phyloP scores from a whole-genome alignment of 192 early-diverging fungal genomes.

The Radiomyces spectabilis region DNA sequence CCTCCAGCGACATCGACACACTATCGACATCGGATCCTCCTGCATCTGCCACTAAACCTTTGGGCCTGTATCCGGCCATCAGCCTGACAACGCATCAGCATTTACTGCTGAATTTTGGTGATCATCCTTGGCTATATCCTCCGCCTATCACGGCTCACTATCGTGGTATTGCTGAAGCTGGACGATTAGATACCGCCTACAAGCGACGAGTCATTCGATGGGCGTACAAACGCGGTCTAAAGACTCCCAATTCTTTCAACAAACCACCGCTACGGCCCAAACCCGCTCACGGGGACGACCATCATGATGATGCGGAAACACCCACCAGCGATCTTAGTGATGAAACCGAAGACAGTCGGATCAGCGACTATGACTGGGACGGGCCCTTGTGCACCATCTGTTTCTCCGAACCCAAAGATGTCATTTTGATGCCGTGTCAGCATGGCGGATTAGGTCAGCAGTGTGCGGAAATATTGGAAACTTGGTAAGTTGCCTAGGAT shows the following conservation, averaged over 20 bases:
- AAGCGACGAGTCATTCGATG: constrained; percentile 10
- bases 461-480: constrained; percentile 13
- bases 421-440: constrained; percentile 16
- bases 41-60: neutral
- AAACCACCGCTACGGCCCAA: constrained; percentile 1
- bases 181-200: neutral
- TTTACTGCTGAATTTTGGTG: constrained; percentile 64
- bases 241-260: neutral
- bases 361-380: constrained; percentile 12
- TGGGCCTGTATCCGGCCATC: constrained; percentile 59
- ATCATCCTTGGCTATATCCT: constrained; percentile 29
- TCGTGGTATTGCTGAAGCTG: constrained; percentile 8
- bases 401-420: constrained; percentile 22
- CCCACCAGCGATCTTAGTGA: neutral
- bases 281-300: neutral
- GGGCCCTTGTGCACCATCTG: constrained; percentile 24
- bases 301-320: neutral
- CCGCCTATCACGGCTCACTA: constrained; percentile 1
- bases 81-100: constrained; percentile 70
- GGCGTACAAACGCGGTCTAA: constrained; percentile 1
- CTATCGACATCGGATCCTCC: neutral
- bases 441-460: constrained; percentile 19
- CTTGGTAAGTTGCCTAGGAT: constrained; percentile 12
- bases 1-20: neutral
- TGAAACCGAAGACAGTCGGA: neutral